phyloP scores from a whole-genome alignment of 1,284 basidiomycete genomes.

The Sanghuangporus weigelae region DNA sequence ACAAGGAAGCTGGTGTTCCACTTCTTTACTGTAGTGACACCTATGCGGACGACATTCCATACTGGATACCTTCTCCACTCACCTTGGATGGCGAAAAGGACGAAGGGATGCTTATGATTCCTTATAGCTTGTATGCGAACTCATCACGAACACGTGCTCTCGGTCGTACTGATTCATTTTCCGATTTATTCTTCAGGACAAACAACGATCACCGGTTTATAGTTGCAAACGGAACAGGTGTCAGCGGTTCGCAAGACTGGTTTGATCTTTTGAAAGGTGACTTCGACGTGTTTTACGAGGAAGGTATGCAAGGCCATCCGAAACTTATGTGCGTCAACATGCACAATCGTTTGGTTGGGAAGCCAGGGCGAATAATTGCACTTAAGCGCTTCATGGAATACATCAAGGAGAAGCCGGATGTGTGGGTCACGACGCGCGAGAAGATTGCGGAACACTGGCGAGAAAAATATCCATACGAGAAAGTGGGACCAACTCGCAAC shows the following conservation, averaged over 20 bases:
- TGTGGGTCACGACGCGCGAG: conserved; percentile 8
- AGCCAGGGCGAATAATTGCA: conserved; percentile 32
- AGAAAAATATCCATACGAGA: conserved; percentile 10
- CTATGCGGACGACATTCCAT: conserved; percentile 34
- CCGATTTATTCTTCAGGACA: conserved; percentile 29
- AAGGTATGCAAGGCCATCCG: conserved; percentile 26
- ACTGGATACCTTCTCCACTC: conserved; percentile 28
- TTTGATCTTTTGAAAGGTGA: conserved; percentile 32
- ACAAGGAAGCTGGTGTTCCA: conserved; percentile 21
- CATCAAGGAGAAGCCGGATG: conserved; percentile 9
- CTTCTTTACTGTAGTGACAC: conserved; percentile 23
- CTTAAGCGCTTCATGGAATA: conserved; percentile 34
- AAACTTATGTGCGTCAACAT: conserved; percentile 37
- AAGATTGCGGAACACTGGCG: conserved; percentile 12
- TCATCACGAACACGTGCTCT: neutral
- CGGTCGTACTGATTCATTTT: conserved; percentile 11
- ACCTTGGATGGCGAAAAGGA: conserved; percentile 6
- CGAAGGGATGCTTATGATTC: conserved; percentile 28
- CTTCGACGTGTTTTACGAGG: conserved; percentile 32
- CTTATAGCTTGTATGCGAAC: conserved; percentile 13
- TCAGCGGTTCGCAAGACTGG: conserved; percentile 26
- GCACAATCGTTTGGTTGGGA: conserved; percentile 34
- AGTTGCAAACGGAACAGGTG: conserved; percentile 14
- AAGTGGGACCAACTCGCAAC: neutral
- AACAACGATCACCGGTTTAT: conserved; percentile 33